Conservation (phyloP, 2,329 filamentous ascomycete genomes). For the Orbilia blumenaviensis region DNA sequence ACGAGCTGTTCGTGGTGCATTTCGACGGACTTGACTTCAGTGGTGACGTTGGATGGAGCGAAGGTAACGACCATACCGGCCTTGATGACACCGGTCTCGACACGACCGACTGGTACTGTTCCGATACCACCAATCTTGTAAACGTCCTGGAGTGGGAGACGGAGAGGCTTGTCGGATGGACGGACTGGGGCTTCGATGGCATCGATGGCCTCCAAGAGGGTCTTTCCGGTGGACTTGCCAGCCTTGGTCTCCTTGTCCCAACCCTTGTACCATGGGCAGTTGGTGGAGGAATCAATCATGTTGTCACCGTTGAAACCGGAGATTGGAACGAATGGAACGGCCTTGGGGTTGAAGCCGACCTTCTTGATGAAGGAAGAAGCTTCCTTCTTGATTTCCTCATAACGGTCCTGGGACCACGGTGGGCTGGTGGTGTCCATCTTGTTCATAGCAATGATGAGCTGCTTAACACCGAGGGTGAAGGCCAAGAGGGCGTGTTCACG, state of each 20-base stretch:
- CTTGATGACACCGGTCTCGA: slow-evolving; percentile 98
- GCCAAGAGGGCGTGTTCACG: slow-evolving; percentile 99
- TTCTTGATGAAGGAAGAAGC: slow-evolving; percentile 99
- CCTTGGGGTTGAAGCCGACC: slow-evolving; percentile 99
- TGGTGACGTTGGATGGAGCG: slow-evolving; percentile 97
- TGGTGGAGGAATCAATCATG: slow-evolving; percentile 89
- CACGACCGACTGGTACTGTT: slow-evolving; percentile 99
- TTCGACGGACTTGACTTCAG: slow-evolving; percentile 99
- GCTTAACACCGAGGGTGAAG: slow-evolving; percentile 99
- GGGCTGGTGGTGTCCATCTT: slow-evolving; percentile 99
- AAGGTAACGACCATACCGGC: slow-evolving; percentile 95
- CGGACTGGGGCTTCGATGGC: slow-evolving; percentile 90
- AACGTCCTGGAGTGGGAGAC: slow-evolving; percentile 99
- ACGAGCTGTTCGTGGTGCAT: slow-evolving; percentile 87
- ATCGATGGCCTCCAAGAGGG: slow-evolving; percentile 98
- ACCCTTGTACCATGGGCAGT: slow-evolving; percentile 99
- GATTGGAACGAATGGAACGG: slow-evolving; percentile 98
- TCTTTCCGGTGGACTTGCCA: slow-evolving; percentile 89
- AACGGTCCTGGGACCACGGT: slow-evolving; percentile 88
- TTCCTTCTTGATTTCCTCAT: slow-evolving; percentile 99
- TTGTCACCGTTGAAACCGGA: slow-evolving; percentile 99
- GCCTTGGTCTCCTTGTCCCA: slow-evolving; percentile 99
- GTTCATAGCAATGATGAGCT: slow-evolving; percentile 99
- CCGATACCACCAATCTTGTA: slow-evolving; percentile 99
- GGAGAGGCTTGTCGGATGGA: slow-evolving; percentile 98